Conservation (phyloP, 306 rosid species). For the Pyrus pyrifolia region DNA sequence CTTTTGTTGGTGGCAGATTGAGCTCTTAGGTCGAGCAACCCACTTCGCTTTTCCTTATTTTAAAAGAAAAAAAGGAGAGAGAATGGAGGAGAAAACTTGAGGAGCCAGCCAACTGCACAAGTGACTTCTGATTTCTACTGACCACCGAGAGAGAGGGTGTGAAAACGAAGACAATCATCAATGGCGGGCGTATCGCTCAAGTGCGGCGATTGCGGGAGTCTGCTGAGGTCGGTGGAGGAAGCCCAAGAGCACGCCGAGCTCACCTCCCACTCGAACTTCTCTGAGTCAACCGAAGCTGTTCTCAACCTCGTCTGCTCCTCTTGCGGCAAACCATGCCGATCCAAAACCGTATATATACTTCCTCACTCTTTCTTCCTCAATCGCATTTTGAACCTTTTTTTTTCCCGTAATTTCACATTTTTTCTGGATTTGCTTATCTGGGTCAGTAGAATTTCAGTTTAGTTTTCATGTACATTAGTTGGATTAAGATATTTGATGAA, state of each 20-base stretch:
- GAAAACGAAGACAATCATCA: slow-evolving; percentile 4
- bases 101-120: neutral
- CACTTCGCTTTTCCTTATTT: neutral
- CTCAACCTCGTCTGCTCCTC: slow-evolving; percentile 81
- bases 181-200: slow-evolving; percentile 89
- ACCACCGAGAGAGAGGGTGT: neutral
- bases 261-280: slow-evolving; percentile 89
- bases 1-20: too few relatives aligned
- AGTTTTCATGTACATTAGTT: neutral
- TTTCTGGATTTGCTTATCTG: neutral
- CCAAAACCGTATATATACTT: slow-evolving; percentile 59
- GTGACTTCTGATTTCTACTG: neutral
- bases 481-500: neutral
- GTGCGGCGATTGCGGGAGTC: slow-evolving; percentile 95
- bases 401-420: too few relatives aligned
- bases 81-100: neutral
- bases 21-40: neutral
- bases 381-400: neutral
- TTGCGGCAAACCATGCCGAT: slow-evolving; percentile 96
- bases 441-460: neutral
- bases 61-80: neutral
- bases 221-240: slow-evolving; percentile 75
- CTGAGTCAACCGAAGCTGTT: slow-evolving; percentile 91
- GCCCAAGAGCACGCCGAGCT: slow-evolving; percentile 90
- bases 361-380: neutral